Conservation (phyloP, 257 asterid species). For the Prunella vulgaris region DNA sequence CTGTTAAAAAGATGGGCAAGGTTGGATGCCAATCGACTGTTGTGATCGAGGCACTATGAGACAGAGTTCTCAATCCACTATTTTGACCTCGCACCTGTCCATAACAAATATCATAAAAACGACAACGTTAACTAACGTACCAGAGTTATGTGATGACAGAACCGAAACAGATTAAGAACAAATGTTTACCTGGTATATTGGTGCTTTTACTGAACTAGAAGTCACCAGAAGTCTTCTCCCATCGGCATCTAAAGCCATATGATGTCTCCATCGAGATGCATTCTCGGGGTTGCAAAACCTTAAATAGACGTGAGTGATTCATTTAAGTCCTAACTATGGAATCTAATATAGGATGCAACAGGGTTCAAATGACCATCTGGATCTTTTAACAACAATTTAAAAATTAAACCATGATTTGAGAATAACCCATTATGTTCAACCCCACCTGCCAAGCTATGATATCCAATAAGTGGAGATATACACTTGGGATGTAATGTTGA, state of each 20-base stretch:
- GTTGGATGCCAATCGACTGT: slow-evolving; percentile 98
- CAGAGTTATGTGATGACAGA: too few relatives aligned
- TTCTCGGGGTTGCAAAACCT: slow-evolving; percentile 60
- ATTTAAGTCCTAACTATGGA: not conserved
- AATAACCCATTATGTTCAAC: not conserved
- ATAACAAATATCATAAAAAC: not conserved
- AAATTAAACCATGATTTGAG: not conserved
- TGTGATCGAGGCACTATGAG: slow-evolving; percentile 69
- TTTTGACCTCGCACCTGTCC: slow-evolving; percentile 55
- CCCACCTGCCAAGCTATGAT: not conserved
- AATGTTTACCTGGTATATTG: slow-evolving; percentile 61
- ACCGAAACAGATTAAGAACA: too few relatives aligned
- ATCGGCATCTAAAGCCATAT: slow-evolving; percentile 80
- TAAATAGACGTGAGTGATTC: slow-evolving; percentile 16
- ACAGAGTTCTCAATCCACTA: slow-evolving; percentile 61
- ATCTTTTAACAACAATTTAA: not conserved
- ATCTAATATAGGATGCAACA: not conserved
- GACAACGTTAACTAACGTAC: not conserved
- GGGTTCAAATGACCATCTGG: not conserved
- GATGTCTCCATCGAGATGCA: slow-evolving; percentile 45
- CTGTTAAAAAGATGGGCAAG: slow-evolving; percentile 77
- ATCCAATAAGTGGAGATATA: not conserved
- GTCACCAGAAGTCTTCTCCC: slow-evolving; percentile 82
- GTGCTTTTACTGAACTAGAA: slow-evolving; percentile 66
- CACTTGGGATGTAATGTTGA: not conserved